These are phyloP conservation scores for Acer campestre DNA, from an alignment of 345 rosid genomes.

Conservation along the genomic window DNA sequence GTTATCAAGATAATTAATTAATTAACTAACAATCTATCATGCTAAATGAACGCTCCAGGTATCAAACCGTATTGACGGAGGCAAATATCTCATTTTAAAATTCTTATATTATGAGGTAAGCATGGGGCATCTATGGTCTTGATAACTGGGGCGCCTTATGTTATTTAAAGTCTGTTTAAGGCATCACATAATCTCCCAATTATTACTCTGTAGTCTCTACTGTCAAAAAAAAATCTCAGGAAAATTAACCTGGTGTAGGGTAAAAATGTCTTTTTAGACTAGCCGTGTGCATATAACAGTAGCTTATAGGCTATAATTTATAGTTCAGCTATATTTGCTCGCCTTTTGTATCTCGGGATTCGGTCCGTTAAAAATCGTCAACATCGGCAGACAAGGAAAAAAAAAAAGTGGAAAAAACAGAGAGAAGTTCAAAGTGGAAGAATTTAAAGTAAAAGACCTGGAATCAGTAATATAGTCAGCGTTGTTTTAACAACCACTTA, in stretches of 20 bases:
- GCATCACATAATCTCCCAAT: not conserved
- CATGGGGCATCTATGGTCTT: not conserved
- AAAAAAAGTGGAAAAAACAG: not conserved
- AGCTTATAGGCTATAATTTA: too few relatives aligned
- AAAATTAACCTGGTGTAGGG: not conserved
- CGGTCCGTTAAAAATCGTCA: not conserved
- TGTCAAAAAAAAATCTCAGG: too few relatives aligned
- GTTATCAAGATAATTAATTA: not conserved
- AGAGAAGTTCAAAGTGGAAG: not conserved
- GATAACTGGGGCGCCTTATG: not conserved
- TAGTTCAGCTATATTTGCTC: too few relatives aligned
- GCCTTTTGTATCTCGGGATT: not conserved
- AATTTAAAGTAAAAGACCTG: not conserved
- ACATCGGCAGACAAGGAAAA: not conserved
- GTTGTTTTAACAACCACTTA: not conserved
- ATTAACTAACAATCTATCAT: not conserved
- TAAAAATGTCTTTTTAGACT: not conserved
- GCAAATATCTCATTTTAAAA: too few relatives aligned
- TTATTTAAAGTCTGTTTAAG: not conserved
- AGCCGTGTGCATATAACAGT: not conserved
- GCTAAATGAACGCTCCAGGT: too few relatives aligned
- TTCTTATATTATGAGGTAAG: too few relatives aligned
- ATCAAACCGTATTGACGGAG: too few relatives aligned
- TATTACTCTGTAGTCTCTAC: not conserved
- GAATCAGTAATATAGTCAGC: conserved; percentile 7